Evolutionary conservation across 2,329 filamentous ascomycete species (phyloP).

Genomic region (Lasiodiplodia theobromae): DNA sequence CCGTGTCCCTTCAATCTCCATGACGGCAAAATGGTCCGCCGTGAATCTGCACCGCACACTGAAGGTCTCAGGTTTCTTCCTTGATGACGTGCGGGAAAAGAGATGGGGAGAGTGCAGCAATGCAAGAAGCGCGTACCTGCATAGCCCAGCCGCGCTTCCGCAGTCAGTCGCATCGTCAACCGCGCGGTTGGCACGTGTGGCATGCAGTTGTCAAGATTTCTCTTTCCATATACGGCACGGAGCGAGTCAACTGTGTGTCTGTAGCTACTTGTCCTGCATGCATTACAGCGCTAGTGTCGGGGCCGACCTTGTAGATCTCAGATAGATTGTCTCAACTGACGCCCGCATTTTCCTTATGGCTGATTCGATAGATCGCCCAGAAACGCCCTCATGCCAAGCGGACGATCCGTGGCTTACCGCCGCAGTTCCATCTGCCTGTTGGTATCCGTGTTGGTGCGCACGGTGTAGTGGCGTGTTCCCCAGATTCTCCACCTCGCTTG

Average conservation of each 20-base stretch:
- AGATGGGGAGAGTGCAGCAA: background rate
- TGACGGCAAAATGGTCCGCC: background rate
- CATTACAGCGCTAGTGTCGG: background rate
- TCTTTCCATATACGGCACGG: background rate
- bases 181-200: background rate
- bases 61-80: background rate
- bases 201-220: background rate
- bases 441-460: background rate
- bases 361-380: background rate
- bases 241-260: background rate
- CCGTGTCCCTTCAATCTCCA: constrained; percentile 17
- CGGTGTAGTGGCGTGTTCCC: constrained; percentile 14
- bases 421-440: background rate
- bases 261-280: background rate
- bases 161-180: background rate
- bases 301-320: constrained; percentile 3
- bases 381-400: background rate
- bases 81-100: too few relatives aligned
- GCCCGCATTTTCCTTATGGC: background rate
- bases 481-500: constrained; percentile 27
- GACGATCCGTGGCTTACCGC: constrained; percentile 17
- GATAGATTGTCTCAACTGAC: constrained; percentile 13
- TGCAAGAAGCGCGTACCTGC: background rate
- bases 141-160: background rate
- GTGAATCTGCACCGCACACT: background rate